These are phyloP conservation scores for Saccharomyces hybrid DNA, from an alignment of 1,139 yeast species.

Conservation along the genomic window DNA sequence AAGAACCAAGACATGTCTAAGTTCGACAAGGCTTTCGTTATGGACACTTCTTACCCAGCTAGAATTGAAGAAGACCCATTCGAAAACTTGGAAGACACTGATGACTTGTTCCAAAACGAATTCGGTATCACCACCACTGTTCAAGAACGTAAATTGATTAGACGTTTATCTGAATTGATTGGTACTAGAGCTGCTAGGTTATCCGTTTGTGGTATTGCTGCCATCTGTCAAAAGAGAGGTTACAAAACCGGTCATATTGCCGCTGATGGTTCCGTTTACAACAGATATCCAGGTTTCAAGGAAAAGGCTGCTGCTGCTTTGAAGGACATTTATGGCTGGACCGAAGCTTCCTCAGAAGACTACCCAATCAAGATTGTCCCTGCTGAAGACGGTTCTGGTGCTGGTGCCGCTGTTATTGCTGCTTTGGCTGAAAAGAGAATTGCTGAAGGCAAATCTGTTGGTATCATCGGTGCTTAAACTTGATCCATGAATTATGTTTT, in stretches of 20 bases:
- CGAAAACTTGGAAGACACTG: conserved; percentile 74
- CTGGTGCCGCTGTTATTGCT: conserved; percentile 95
- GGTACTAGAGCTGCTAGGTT: conserved; percentile 92
- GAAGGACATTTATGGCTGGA: conserved; percentile 86
- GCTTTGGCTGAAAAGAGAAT: conserved; percentile 82
- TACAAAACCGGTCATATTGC: conserved; percentile 79
- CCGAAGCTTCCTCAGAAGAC: conserved; percentile 34
- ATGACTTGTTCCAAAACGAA: conserved; percentile 50
- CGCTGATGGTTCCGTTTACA: conserved; percentile 95
- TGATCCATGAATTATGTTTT: neutral
- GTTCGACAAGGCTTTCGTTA: conserved; percentile 52
- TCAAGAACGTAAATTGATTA: conserved; percentile 74
- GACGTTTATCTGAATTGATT: conserved; percentile 75
- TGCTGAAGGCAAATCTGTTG: conserved; percentile 64
- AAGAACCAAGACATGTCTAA: conserved; percentile 56
- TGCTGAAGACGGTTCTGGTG: conserved; percentile 98
- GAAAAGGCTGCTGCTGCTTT: conserved; percentile 84
- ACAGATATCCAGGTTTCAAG: conserved; percentile 86
- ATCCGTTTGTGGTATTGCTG: conserved; percentile 93
- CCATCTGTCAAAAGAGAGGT: conserved; percentile 82
- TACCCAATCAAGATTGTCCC: conserved; percentile 78
- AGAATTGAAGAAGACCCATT: conserved; percentile 83
- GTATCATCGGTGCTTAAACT: conserved; percentile 35
- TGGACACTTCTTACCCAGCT: conserved; percentile 88
- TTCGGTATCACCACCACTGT: conserved; percentile 60